Base-by-base conservation (phyloP, 1,284 basidiomycete genomes). In the Dichomitus squalens region DNA sequence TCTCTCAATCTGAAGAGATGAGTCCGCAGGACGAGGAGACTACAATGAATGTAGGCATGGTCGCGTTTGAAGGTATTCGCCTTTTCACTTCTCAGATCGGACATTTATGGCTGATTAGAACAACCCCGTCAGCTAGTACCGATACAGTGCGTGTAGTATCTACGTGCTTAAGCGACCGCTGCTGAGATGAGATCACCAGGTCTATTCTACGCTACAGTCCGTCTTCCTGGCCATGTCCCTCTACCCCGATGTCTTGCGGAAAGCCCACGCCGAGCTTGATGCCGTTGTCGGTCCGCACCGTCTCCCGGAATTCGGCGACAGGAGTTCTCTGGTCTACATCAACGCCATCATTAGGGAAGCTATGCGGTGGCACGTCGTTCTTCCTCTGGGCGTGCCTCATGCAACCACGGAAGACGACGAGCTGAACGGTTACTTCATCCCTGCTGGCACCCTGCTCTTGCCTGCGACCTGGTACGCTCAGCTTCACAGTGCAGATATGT, bases 201-300 rank as follows among this genome's bases (percentile, higher is more conserved):
- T 41, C 1, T 57, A 64, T 21, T 72, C 71, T 11, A 61, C 63
- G 8, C 5, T 12, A 5, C 67, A 63, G 49, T 43, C 56, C 71
- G 73, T 57, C 65, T 75, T 57, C 65, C 1, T 77, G 7, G 69
- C 72, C 0, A 71, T 76, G 70, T 43, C 72, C 1, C 65, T 72
- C 35, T 64, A 73, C 43, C 77, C 73, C 0, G 73, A 77, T 2
- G 67, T 73, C 9, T 65, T 66, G 43, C 41, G 46, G 20, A 65
- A 61, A 39, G 69, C 68, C 3, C 74, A 73, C 21, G 58, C 59
- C 1, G 72, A 76, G 52, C 57, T 74, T 7, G 72, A 73, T 33
- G 21, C 49, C 1, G 57, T 69, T 6, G 55, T 70, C 4, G 66
- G 68, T 1, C 52, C 59, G 3, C 66, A 73, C 23, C 61, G 66